Conservation (phyloP, 257 asterid genomes). For the Solanum chiquidenum region DNA sequence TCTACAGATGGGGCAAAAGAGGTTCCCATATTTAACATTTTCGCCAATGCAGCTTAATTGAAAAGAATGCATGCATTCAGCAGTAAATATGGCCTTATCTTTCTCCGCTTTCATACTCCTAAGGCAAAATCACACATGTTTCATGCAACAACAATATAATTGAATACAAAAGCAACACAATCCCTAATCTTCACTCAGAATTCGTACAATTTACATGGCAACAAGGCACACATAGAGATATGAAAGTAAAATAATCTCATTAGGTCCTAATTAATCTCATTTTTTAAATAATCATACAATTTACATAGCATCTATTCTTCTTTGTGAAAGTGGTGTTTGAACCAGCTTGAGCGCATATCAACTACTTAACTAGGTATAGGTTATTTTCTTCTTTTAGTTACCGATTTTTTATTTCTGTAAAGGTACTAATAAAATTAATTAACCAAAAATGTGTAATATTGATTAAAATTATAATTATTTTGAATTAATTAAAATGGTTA, state of each 20-base stretch:
- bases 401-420: not conserved
- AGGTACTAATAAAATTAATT: no score
- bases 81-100: constrained; percentile 3
- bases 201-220: not conserved
- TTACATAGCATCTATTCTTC: not conserved
- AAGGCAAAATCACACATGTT: constrained; percentile 19
- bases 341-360: not conserved
- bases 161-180: no score
- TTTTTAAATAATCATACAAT: no score
- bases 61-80: constrained; percentile 18
- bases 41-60: no score
- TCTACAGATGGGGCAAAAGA: no score
- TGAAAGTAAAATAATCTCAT: not conserved
- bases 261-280: not conserved
- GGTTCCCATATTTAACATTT: no score
- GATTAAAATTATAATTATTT: not conserved
- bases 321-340: not conserved
- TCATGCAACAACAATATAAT: not conserved
- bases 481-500: no score
- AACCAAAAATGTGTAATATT: no score
- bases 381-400: no score
- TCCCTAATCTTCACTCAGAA: no score
- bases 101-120: constrained; percentile 7
- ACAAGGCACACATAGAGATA: not conserved
- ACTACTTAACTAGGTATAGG: not conserved